These are phyloP conservation scores for Pichia gijzeniarum DNA, from an alignment of 805 yeast species.

Conservation along the genomic window DNA sequence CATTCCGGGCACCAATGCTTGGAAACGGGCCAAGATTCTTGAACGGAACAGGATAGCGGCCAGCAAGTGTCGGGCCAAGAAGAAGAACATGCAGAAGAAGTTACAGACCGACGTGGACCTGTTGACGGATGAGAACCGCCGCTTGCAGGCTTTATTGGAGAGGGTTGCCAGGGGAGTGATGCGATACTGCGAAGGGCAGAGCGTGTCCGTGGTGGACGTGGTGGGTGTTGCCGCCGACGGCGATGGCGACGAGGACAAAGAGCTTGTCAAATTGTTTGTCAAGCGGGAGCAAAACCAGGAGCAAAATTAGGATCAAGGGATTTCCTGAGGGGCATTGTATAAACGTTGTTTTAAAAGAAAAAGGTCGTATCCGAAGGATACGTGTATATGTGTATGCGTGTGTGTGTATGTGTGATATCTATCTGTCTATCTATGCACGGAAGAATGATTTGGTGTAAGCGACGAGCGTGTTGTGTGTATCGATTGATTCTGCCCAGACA, in stretches of 20 bases:
- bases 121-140: slow-evolving; percentile 38
- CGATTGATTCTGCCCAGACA: too few relatives aligned
- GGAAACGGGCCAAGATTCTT: slow-evolving; percentile 70
- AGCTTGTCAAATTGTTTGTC: too few relatives aligned
- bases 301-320: too few relatives aligned
- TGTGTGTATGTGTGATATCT: too few relatives aligned
- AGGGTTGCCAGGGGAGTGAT: slow-evolving; percentile 1
- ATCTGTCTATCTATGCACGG: too few relatives aligned
- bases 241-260: not conserved
- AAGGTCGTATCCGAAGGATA: too few relatives aligned
- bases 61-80: slow-evolving; percentile 88
- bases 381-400: too few relatives aligned
- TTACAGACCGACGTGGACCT: slow-evolving; percentile 54
- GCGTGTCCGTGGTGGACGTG: not conserved
- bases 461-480: too few relatives aligned
- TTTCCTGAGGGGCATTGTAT: too few relatives aligned
- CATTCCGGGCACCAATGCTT: slow-evolving; percentile 55
- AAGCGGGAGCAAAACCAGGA: too few relatives aligned
- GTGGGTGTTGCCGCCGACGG: not conserved
- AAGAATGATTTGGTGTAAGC: too few relatives aligned
- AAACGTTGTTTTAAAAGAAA: too few relatives aligned
- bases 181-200: not conserved
- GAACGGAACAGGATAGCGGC: slow-evolving; percentile 96
- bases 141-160: slow-evolving; percentile 30
- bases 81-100: slow-evolving; percentile 70